A percentile compares a stretch with the other conserved stretches of the same genome.
These are phyloP conservation scores for Talaromyces wortmannii DNA, from an alignment of 495 filamentous ascomycete genomes.

Conservation along the genomic window DNA sequence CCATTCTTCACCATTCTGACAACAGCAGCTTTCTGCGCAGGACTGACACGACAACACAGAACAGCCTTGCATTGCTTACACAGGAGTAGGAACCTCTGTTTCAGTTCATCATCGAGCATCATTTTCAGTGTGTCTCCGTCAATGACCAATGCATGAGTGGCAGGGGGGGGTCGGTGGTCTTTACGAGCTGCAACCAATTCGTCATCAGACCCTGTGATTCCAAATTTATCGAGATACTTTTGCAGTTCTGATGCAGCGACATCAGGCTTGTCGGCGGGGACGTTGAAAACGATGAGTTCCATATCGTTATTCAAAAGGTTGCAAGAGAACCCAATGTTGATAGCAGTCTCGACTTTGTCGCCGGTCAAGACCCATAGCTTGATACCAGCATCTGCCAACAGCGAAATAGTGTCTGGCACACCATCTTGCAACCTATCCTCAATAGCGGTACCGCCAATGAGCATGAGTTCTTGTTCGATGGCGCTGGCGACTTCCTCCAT, in stretches of 20 bases:
- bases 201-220: constrained; percentile 78
- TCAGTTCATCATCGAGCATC: constrained; percentile 73
- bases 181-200: constrained; percentile 72
- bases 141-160: constrained; percentile 94
- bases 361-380: constrained; percentile 99
- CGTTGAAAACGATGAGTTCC: constrained; percentile 90
- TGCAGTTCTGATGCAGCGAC: constrained; percentile 65
- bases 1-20: constrained; percentile 92
- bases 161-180: constrained; percentile 75
- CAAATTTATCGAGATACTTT: constrained; percentile 62
- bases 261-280: constrained; percentile 63
- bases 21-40: constrained; percentile 95
- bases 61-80: constrained; percentile 98
- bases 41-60: constrained; percentile 95
- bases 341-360: constrained; percentile 98
- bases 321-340: constrained; percentile 99
- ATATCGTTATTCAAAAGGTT: constrained; percentile 96
- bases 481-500: constrained; percentile 81
- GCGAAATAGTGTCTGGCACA: constrained; percentile 90
- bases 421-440: constrained; percentile 97
- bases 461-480: constrained; percentile 83
- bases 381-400: constrained; percentile 91
- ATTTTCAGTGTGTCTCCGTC: constrained; percentile 92
- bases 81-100: constrained; percentile 87
- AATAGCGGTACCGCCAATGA: constrained; percentile 94